A percentile compares a stretch with the other conserved stretches of the same genome.
These are phyloP conservation scores for Naganishia sp. DNA, from an alignment of 1,284 basidiomycete genomes.

Conservation along the genomic window DNA sequence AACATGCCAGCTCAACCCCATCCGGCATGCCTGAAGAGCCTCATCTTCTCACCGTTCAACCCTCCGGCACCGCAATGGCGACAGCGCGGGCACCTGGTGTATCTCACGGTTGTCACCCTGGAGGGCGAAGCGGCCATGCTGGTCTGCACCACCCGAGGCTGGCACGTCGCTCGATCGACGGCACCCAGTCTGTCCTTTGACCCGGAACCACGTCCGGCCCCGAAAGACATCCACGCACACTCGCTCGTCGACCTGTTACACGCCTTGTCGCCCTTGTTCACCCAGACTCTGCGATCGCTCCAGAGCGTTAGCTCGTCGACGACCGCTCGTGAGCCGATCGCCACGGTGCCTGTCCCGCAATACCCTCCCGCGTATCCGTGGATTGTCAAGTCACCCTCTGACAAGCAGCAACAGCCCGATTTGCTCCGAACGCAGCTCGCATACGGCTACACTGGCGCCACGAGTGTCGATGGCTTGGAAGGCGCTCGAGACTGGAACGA, in stretches of 20 bases:
- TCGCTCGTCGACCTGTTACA: constrained; percentile 60
- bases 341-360: constrained; percentile 58
- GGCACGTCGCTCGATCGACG: constrained; percentile 59
- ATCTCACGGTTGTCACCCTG: constrained; percentile 59
- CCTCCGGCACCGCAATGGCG: constrained; percentile 60
- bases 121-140: constrained; percentile 61
- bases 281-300: constrained; percentile 50
- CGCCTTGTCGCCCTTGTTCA: constrained; percentile 54
- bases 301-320: constrained; percentile 43
- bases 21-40: constrained; percentile 53
- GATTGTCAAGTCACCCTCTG: constrained; percentile 52
- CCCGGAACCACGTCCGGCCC: constrained; percentile 48
- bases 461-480: constrained; percentile 57
- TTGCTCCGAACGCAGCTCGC: constrained; percentile 60
- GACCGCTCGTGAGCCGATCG: constrained; percentile 50
- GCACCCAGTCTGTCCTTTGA: constrained; percentile 53
- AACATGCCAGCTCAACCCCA: constrained; percentile 48
- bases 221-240: constrained; percentile 48
- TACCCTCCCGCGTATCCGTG: constrained; percentile 59
- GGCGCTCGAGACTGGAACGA: constrained; percentile 63
- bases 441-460: constrained; percentile 60
- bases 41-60: constrained; percentile 61
- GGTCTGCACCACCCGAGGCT: constrained; percentile 59
- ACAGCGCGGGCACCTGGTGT: constrained; percentile 60
- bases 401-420: constrained; percentile 55